phyloP scores from a whole-genome alignment of 768 basidiomycete genomes.

The Suillus paluster region DNA sequence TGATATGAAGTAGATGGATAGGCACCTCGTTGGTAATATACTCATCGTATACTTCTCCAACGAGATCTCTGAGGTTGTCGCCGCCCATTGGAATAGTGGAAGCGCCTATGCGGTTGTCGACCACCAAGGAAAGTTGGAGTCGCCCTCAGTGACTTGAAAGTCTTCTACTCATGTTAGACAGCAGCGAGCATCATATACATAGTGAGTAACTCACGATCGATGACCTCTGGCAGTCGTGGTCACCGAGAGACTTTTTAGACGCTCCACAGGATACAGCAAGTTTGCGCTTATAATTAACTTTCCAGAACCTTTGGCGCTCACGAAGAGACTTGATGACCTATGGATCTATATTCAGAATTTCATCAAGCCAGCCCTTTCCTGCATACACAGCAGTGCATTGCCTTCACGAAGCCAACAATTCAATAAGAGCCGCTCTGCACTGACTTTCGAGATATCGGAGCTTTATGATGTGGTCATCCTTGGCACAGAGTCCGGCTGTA shows the following conservation, averaged over 20 bases:
- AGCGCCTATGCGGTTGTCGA: background rate
- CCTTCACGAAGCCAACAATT: background rate
- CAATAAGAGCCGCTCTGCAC: background rate
- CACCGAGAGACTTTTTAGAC: background rate
- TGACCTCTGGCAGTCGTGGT: background rate
- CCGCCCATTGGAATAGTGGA: background rate
- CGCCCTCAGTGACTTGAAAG: background rate
- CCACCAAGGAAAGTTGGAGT: background rate
- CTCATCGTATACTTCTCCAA: slow-evolving; percentile 7
- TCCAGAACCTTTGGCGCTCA: background rate
- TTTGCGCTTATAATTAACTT: background rate
- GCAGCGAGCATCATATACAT: background rate
- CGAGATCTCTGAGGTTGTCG: background rate
- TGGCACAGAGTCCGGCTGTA: background rate
- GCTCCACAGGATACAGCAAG: background rate
- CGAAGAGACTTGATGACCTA: background rate
- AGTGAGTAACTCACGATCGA: background rate
- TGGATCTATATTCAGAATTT: background rate
- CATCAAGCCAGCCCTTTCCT: background rate
- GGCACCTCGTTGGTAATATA: slow-evolving; percentile 11
- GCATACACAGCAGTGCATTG: background rate
- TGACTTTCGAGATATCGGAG: background rate
- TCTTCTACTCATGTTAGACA: background rate
- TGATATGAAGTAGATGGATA: slow-evolving; percentile 9
- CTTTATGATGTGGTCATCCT: background rate